A percentile compares a stretch with the other conserved stretches of the same genome.
These are phyloP conservation scores for Trichoderma pleuroti DNA, from an alignment of 2,329 filamentous ascomycete species.

Conservation along the genomic window DNA sequence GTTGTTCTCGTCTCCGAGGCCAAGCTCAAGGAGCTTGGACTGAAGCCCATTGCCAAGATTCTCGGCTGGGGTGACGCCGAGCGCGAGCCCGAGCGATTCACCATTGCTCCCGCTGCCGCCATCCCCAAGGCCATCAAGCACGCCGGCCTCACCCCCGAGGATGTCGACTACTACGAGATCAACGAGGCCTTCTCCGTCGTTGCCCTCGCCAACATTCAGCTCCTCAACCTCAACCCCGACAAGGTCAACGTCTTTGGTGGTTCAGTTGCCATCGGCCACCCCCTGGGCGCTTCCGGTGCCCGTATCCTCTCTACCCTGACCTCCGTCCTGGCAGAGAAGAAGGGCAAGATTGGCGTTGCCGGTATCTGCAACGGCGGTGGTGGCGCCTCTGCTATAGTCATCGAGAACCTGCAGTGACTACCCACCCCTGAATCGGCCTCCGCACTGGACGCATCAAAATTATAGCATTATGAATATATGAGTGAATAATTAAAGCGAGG, in stretches of 20 bases:
- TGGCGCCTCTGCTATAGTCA: slow-evolving; percentile 87
- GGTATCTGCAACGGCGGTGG: slow-evolving; percentile 98
- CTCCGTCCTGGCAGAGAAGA: slow-evolving; percentile 83
- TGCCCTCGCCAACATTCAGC: slow-evolving; percentile 91
- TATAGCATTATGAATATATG: slow-evolving; percentile 19
- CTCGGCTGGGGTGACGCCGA: slow-evolving; percentile 96
- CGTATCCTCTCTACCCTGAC: slow-evolving; percentile 89
- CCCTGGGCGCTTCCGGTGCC: slow-evolving; percentile 88
- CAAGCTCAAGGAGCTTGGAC: slow-evolving; percentile 84
- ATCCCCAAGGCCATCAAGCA: slow-evolving; percentile 98
- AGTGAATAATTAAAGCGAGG: slow-evolving; percentile 3
- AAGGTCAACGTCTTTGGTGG: slow-evolving; percentile 96
- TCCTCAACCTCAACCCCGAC: slow-evolving; percentile 72
- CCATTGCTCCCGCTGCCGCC: slow-evolving; percentile 84
- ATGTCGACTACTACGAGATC: slow-evolving; percentile 94
- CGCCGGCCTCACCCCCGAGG: slow-evolving; percentile 72
- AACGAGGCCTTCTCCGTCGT: slow-evolving; percentile 99
- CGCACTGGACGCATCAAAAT: slow-evolving; percentile 12
- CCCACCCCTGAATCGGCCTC: not conserved
- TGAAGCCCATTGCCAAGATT: slow-evolving; percentile 94
- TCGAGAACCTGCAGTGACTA: slow-evolving; percentile 66
- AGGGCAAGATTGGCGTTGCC: slow-evolving; percentile 87
- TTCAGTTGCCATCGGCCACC: slow-evolving; percentile 92
- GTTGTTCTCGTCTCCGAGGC: slow-evolving; percentile 91
- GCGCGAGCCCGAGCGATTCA: slow-evolving; percentile 90